A percentile compares a stretch with the other conserved stretches of the same genome.
phyloP scores from a whole-genome alignment of 192 early-diverging fungal species.

The Kappamyces sp. region DNA sequence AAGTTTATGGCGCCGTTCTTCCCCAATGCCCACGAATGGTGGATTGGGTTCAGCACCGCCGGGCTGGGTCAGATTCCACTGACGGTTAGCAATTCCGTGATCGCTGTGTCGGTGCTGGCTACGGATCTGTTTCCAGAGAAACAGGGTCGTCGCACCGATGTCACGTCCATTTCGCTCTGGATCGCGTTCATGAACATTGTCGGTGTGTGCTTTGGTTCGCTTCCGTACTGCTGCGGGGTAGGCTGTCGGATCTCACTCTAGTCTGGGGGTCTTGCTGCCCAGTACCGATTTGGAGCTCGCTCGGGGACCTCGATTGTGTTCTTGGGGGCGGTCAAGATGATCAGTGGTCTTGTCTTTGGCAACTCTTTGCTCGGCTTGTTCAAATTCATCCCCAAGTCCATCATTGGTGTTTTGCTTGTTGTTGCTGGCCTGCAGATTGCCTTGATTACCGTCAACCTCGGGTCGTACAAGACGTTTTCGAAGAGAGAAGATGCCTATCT shows the following conservation, averaged over 20 bases:
- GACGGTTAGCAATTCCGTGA: slow-evolving; percentile 77
- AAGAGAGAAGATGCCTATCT: slow-evolving; percentile 47
- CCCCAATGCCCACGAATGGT: slow-evolving; percentile 61
- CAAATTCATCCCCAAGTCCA: slow-evolving; percentile 62
- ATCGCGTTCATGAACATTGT: slow-evolving; percentile 76
- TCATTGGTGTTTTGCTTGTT: slow-evolving; percentile 84
- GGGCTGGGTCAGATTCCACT: slow-evolving; percentile 82
- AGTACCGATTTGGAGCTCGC: slow-evolving; percentile 89
- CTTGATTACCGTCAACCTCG: slow-evolving; percentile 43
- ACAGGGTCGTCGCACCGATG: slow-evolving; percentile 19
- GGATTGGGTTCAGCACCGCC: slow-evolving; percentile 68
- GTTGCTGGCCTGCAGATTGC: slow-evolving; percentile 73
- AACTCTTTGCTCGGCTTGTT: slow-evolving; percentile 68
- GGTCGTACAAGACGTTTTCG: slow-evolving; percentile 25
- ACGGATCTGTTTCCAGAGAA: slow-evolving; percentile 76
- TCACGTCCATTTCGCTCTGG: slow-evolving; percentile 42
- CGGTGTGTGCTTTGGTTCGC: slow-evolving; percentile 70
- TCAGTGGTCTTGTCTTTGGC: slow-evolving; percentile 77
- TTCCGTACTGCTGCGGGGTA: slow-evolving; percentile 62
- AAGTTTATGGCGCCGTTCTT: slow-evolving; percentile 40
- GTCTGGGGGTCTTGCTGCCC: slow-evolving; percentile 87
- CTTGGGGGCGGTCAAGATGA: slow-evolving; percentile 71
- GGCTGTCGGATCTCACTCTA: slow-evolving; percentile 32
- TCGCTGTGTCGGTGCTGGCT: slow-evolving; percentile 68
- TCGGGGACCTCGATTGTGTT: slow-evolving; percentile 70